phyloP scores from a whole-genome alignment of 1,284 basidiomycete species.

The Puccinia polysora region DNA sequence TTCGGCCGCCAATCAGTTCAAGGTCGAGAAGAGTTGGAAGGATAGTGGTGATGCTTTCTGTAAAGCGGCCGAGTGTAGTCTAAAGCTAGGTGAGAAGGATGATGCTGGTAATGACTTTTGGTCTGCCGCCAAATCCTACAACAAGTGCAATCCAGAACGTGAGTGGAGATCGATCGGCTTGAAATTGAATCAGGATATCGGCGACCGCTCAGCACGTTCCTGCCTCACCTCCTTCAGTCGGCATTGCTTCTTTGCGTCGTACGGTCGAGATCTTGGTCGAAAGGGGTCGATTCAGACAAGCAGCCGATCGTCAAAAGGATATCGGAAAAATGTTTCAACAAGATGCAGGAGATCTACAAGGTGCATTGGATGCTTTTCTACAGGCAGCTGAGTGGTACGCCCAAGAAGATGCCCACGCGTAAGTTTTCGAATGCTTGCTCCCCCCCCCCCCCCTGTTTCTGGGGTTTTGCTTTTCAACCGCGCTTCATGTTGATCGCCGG shows the following conservation, averaged over 20 bases:
- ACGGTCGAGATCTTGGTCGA: conserved; percentile 79
- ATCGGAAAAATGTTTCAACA: conserved; percentile 88
- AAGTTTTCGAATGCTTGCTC: conserved; percentile 53
- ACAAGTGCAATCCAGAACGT: conserved; percentile 78
- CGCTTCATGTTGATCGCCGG: neutral
- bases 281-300: conserved; percentile 87
- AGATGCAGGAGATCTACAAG: conserved; percentile 64
- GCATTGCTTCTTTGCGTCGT: conserved; percentile 79
- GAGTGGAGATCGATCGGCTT: too few relatives aligned
- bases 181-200: neutral
- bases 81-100: conserved; percentile 74
- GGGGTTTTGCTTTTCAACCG: conserved; percentile 14
- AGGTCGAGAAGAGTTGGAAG: conserved; percentile 85
- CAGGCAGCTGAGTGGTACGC: conserved; percentile 96
- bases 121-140: conserved; percentile 91
- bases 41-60: conserved; percentile 83
- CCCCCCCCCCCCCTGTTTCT: too few relatives aligned
- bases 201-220: neutral
- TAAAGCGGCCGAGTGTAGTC: conserved; percentile 82
- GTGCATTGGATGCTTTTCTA: conserved; percentile 84
- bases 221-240: too few relatives aligned
- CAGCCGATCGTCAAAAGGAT: conserved; percentile 94
- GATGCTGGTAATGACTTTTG: conserved; percentile 96
- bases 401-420: conserved; percentile 94
- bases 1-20: conserved; percentile 83